A percentile compares a stretch with the other conserved stretches of the same genome.
These are phyloP conservation scores for Phaeosphaeriaceae sp. DNA, from an alignment of 2,329 filamentous ascomycete genomes.

Conservation along the genomic window DNA sequence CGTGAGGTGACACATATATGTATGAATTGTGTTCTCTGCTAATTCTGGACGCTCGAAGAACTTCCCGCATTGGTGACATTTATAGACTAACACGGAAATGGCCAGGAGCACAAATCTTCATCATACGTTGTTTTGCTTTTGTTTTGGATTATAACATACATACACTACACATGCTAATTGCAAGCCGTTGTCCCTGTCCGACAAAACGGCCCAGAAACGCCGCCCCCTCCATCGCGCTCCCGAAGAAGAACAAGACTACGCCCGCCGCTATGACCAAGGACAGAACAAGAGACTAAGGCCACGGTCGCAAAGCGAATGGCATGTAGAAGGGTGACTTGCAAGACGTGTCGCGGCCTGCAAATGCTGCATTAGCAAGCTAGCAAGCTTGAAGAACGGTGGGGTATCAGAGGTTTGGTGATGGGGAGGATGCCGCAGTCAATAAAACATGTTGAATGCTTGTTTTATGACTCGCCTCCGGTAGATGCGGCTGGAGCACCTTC, in stretches of 20 bases:
- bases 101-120: neutral
- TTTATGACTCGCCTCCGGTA: constrained; percentile 49
- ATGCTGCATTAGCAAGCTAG: constrained; percentile 27
- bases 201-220: neutral
- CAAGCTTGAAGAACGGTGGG: constrained; percentile 29
- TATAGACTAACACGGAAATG: too few species aligned
- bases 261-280: constrained; percentile 39
- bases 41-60: too few species aligned
- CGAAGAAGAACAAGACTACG: constrained; percentile 17
- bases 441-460: constrained; percentile 3
- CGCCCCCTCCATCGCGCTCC: neutral
- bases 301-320: constrained; percentile 10
- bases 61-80: too few species aligned
- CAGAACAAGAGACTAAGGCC: neutral
- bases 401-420: constrained; percentile 38
- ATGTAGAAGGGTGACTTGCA: neutral
- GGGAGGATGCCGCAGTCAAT: constrained; percentile 13
- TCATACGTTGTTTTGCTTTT: neutral
- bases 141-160: constrained; percentile 2
- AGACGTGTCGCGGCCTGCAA: neutral
- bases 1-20: too few species aligned
- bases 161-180: constrained; percentile 2
- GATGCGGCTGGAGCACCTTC: constrained; percentile 44
- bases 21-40: too few species aligned
- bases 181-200: neutral